phyloP scores from a whole-genome alignment of 345 rosid species.

The Syzygium jambos region DNA sequence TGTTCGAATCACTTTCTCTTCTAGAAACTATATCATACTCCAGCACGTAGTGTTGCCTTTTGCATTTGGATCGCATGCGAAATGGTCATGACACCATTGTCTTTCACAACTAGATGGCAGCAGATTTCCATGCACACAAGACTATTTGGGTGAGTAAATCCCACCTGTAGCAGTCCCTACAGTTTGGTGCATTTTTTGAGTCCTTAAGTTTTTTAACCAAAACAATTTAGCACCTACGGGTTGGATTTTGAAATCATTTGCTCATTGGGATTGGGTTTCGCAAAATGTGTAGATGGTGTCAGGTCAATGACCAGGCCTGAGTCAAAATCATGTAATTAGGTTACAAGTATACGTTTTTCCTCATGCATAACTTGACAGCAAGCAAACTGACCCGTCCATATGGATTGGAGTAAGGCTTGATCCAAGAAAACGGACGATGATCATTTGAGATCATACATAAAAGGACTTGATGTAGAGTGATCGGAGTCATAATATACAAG shows the following conservation, averaged over 20 bases:
- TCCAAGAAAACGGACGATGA: not conserved
- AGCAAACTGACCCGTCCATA: not conserved
- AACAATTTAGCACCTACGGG: not conserved
- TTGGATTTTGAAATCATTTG: not conserved
- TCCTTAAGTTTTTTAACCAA: not conserved
- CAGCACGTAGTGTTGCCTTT: not conserved
- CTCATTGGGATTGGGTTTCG: not conserved
- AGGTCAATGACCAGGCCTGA: not conserved
- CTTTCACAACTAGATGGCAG: not conserved
- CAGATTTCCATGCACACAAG: not conserved
- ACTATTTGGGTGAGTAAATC: not conserved
- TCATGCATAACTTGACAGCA: not conserved
- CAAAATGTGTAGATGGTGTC: not conserved
- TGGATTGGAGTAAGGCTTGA: not conserved
- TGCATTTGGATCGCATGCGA: not conserved
- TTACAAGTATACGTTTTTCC: not conserved
- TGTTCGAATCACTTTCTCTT: not conserved
- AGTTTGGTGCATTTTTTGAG: not conserved
- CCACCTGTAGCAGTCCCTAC: not conserved
- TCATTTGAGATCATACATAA: not conserved
- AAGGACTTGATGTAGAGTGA: not conserved
- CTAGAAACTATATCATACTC: not conserved
- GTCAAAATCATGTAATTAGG: not conserved
- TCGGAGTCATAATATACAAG: not conserved
- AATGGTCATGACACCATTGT: not conserved